phyloP scores from a whole-genome alignment of 495 filamentous ascomycete genomes.

The Penicillium alfredii region DNA sequence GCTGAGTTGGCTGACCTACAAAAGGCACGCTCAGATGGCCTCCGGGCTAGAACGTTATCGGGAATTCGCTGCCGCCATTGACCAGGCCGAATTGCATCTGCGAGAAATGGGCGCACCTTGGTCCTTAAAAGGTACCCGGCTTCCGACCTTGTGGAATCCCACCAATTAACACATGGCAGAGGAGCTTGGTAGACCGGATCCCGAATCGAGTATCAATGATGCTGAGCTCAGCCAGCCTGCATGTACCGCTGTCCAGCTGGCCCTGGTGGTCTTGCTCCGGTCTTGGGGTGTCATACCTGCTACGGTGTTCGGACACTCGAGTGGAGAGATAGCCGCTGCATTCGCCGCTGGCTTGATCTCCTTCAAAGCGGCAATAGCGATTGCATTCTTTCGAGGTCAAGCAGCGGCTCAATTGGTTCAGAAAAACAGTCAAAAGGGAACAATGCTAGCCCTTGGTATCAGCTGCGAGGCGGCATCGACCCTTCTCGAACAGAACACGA shows the following conservation, averaged over 20 bases:
- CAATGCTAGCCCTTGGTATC: constrained; percentile 35
- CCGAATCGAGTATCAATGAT: constrained; percentile 13
- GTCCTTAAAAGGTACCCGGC: too few relatives aligned
- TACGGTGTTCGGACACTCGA: constrained; percentile 35
- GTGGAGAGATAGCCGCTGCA: constrained; percentile 38
- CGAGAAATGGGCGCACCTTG: too few relatives aligned
- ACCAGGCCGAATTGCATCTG: too few relatives aligned
- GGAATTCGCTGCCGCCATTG: too few relatives aligned
- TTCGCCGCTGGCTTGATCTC: constrained; percentile 27
- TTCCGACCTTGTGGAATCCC: too few relatives aligned
- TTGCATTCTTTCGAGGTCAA: constrained; percentile 36
- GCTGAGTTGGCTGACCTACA: too few relatives aligned
- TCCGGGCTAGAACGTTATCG: too few relatives aligned
- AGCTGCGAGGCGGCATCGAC: constrained; percentile 19
- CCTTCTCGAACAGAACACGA: constrained; percentile 15
- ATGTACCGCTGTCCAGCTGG: constrained; percentile 36
- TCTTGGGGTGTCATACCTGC: constrained; percentile 29
- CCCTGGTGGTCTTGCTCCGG: constrained; percentile 27
- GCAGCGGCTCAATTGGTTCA: constrained; percentile 15
- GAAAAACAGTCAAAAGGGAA: constrained; percentile 25
- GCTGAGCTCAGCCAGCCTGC: constrained; percentile 29
- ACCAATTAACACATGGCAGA: too few relatives aligned
- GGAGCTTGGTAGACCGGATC: constrained; percentile 6
- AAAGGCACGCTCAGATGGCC: too few relatives aligned
- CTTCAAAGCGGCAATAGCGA: constrained; percentile 23